Evolutionary conservation across 805 yeast genomes (phyloP), one percentile per base, ranked within the genome.

Genomic region (Saccharomycopsis synnaedendra): DNA sequence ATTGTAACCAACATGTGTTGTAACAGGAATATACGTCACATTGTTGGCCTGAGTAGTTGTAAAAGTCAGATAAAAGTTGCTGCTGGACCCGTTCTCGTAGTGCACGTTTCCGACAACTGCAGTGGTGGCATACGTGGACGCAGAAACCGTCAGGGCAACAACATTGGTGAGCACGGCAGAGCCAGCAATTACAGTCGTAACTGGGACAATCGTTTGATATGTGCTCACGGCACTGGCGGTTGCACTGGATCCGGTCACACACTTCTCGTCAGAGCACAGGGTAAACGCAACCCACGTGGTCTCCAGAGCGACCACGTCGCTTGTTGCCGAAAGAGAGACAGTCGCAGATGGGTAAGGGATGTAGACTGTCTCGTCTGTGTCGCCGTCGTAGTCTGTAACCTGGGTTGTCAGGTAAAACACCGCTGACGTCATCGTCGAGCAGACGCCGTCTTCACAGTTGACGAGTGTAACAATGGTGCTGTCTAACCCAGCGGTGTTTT

Each of bases 401-500:
- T 33, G 32, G 9, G 54, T 49, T 28, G 54, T 51, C 30, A 50
- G 46, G 34, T 49, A 51, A 38, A 11, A 51, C 3, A 51, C 27
- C 9, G 34, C 54, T 27, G 54, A 51, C 30, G 52, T 49, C n/a
- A 52, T 44, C 6, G 54, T 51, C 7, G 48, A 28, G 31, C 54
- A 51, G 29, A 51, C 39, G 10, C 48, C 48, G 31, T 40, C 33
- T 19, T 42, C 39, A 39, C 54, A 51, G n/a, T 39, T n/a, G 33
- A 49, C 47, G 7, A 51, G 19, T 29, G 54, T 51, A 30, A 49
- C 50, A 28, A 32, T 28, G n/a, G 52, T 49, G 19, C 44, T 30
- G n/a, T 38, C 9, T n/a, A 45, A 38, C 9, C 42, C 46, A 32
- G 34, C 41, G n/a, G 47, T 45, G 19, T 44, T 35, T 4, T 30